Evolutionary conservation across 345 rosid genomes (phyloP), one percentile per base, ranked within the genome.

Genomic region (Eutrema heterophyllum): DNA sequence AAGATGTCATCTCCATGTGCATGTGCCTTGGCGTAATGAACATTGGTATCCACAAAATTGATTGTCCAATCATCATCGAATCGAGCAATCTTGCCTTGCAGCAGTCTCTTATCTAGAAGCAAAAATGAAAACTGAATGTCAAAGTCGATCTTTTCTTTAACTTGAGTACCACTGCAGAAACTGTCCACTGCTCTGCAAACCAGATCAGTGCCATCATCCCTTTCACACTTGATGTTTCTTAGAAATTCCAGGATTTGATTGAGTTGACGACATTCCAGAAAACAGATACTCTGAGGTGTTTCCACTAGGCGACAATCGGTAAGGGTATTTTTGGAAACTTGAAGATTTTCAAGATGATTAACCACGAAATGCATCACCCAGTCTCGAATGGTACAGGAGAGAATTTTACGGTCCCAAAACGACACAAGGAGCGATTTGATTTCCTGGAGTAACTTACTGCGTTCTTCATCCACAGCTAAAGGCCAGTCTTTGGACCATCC

Each of bases 401-500:
- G 66, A 48, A 70, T 6, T 26, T 59, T 70, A n/a, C 1, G 18
- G 13, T 59, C 40, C 18, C 13, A 45, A 21, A 33, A 12, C 2
- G 21, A 54, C 14, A 53, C 38, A 33, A 73, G 77, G 9, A 41
- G 40, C 35, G 7, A 30, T 29, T 15, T 15, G 21, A 73, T 45
- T 21, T 64, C 57, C 71, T 43, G 7, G 40, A 73, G 77, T 64
- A 53, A 53, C 30, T 33, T 24, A 24, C 40, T 7, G 8, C 64
- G 50, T 9, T 54, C 56, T 64, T 54, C 64, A 54, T 73, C 77
- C 2, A 0, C 46, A 63, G 56, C 54, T 2, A 54, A 9, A 53
- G 64, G 75, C 75, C 75, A 73, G 38, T 54, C 54, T 54, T 7
- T 35, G 21, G 71, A 73, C 77, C 77, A 73, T 53, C 77, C 77